phyloP scores from a whole-genome alignment of 1,284 basidiomycete species.

The Leccinum holopus region DNA sequence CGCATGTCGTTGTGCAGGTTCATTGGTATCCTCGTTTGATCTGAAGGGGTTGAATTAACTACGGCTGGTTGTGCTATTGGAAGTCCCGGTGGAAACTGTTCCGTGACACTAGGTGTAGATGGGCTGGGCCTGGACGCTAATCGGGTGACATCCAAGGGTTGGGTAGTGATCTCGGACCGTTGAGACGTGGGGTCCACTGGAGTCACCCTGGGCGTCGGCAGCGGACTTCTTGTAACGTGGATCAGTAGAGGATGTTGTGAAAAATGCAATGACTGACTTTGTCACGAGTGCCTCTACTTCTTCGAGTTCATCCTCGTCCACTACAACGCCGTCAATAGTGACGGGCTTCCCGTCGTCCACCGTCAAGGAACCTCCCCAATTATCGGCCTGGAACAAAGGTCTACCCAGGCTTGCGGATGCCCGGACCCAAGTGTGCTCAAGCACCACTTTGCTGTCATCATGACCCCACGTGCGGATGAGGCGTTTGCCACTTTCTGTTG shows the following conservation, averaged over 20 bases:
- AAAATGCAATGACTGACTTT: conserved; percentile 30
- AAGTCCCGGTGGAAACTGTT: conserved; percentile 1
- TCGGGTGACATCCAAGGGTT: conserved; percentile 1
- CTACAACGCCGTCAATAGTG: conserved; percentile 33
- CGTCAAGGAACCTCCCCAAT: conserved; percentile 57
- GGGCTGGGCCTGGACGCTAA: conserved; percentile 1
- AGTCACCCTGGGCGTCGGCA: conserved; percentile 61
- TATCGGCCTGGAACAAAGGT: conserved; percentile 45
- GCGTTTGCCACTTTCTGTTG: conserved; percentile 48
- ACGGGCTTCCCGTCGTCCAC: conserved; percentile 46
- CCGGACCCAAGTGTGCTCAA: conserved; percentile 48
- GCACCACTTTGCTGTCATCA: conserved; percentile 45
- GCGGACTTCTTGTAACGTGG: conserved; percentile 42
- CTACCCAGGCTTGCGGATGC: conserved; percentile 41
- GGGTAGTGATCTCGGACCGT: conserved; percentile 2
- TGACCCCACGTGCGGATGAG: conserved; percentile 57
- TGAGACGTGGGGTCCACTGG: conserved; percentile 39
- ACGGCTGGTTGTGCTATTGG: conserved; percentile 4
- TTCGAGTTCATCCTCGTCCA: conserved; percentile 37
- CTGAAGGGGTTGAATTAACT: background rate
- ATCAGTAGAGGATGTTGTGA: conserved; percentile 22
- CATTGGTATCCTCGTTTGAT: conserved; percentile 2
- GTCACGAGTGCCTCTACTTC: conserved; percentile 38
- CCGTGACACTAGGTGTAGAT: conserved; percentile 1
- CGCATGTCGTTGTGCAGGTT: background rate